These are phyloP conservation scores for Backusella liffmaniae DNA, from an alignment of 192 early-diverging fungal genomes.

Conservation along the genomic window DNA sequence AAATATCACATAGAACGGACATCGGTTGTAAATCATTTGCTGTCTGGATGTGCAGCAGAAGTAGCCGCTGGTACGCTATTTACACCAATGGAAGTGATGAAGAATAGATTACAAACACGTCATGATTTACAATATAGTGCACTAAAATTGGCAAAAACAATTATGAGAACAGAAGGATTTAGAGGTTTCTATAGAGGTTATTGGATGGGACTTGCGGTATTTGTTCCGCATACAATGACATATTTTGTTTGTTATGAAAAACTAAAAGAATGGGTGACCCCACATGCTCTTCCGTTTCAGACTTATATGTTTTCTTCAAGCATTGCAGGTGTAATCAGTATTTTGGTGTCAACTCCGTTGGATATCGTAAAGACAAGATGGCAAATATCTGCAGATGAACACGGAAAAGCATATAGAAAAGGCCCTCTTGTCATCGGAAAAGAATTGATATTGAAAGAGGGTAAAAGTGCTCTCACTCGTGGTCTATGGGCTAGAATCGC, in stretches of 20 bases:
- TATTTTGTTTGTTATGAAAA: conserved; percentile 73
- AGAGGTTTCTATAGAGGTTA: conserved; percentile 74
- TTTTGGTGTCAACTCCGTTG: conserved; percentile 60
- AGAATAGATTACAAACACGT: conserved; percentile 65
- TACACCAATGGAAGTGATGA: conserved; percentile 88
- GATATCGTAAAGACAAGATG: conserved; percentile 85
- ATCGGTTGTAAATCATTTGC: conserved; percentile 52
- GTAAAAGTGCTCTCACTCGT: conserved; percentile 60
- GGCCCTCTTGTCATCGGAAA: conserved; percentile 41
- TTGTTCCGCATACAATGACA: conserved; percentile 70
- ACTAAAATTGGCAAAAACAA: conserved; percentile 39
- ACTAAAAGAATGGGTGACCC: conserved; percentile 34
- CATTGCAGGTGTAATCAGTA: conserved; percentile 56
- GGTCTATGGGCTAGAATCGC: conserved; percentile 67
- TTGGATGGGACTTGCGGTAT: conserved; percentile 68
- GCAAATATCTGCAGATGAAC: conserved; percentile 53
- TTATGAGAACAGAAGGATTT: conserved; percentile 58
- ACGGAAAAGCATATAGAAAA: conserved; percentile 22
- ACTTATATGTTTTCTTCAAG: conserved; percentile 61
- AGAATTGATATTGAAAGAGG: conserved; percentile 52
- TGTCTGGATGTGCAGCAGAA: conserved; percentile 64
- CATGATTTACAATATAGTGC: conserved; percentile 9
- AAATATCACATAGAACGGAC: conserved; percentile 28
- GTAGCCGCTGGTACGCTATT: conserved; percentile 64
- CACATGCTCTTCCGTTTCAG: conserved; percentile 45